Base-by-base conservation (phyloP, 1,139 yeast species). In the Nakaseomyces kungkrabaensis region DNA sequence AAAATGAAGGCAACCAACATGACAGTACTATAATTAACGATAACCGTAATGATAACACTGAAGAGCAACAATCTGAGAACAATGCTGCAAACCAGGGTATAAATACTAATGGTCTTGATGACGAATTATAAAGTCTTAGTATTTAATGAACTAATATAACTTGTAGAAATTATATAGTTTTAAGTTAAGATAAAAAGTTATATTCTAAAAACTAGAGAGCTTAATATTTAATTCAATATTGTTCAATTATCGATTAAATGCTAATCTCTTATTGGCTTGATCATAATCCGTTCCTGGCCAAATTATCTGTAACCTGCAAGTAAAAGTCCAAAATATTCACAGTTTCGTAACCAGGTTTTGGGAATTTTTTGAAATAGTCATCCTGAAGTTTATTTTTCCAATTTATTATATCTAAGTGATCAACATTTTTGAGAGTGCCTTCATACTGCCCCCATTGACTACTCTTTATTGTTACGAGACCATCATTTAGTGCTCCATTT, bases 381-480 rank as follows among this genome's bases (percentile, higher is more conserved):
- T 72, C 70, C 52, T 79, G 72, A 4, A 77, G 54, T n/a, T 73
- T 65, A 58, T 83, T 84, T 47, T 84, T 77, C 94, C 94, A 86
- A 59, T 88, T 88, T 43, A 88, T 85, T 51, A 88, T 71, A 63
- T 89, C 96, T 55, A 87, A 70, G 66, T 89, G 97, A 65, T 89
- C 96, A 4, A 86, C 89, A 55, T 81, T 75, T 43, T 80, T 80
- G 42, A 89, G 65, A 0, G 94, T 85, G 0, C 96, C 97, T 56
- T 82, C 61, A 63, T 85, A 87, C 41, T 77, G 69, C 0, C 96
- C 97, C 96, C 96, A 89, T 60, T 76, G 77, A 1, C 95, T 73
- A 52, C 95, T 85, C 40, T 73, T 72, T 1, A 87, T 85, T 54
- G 92, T 82, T 1, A 89, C 95, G 68, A 89, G 67, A 0, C 97